Evolutionary conservation across 164 flowering plant genomes (phyloP).

Genomic region (Litsea cubeba): DNA sequence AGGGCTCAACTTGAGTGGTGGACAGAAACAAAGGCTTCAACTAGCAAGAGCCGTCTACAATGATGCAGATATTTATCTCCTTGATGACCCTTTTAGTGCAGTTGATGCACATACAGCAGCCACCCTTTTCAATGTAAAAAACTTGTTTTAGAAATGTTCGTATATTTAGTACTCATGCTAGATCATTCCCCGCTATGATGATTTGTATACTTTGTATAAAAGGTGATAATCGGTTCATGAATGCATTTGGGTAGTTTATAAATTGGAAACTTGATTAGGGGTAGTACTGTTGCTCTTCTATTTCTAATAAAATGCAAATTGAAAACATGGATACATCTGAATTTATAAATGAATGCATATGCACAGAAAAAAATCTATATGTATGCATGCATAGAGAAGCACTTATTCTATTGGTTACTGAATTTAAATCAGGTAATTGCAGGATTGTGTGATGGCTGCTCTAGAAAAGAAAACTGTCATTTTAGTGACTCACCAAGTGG

Average conservation of each 20-base stretch:
- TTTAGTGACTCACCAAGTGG: slow-evolving; percentile 92
- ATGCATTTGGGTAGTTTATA: not conserved
- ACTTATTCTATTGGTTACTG: not conserved
- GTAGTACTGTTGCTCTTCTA: not conserved
- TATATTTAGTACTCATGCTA: not conserved
- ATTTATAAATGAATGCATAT: no score
- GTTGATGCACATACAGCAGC: slow-evolving; percentile 91
- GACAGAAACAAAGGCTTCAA: slow-evolving; percentile 92
- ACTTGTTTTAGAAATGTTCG: no score
- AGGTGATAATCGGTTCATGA: not conserved
- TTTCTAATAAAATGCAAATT: no score
- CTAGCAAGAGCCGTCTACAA: slow-evolving; percentile 86
- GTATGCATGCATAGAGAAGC: not conserved
- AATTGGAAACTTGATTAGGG: not conserved
- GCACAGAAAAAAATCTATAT: no score
- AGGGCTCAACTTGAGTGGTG: slow-evolving; percentile 93
- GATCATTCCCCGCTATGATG: not conserved
- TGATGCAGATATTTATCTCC: slow-evolving; percentile 84
- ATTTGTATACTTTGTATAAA: no score
- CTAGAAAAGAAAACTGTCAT: slow-evolving; percentile 62
- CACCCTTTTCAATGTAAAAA: slow-evolving; percentile 60
- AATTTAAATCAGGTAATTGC: slow-evolving; percentile 18
- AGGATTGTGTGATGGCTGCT: slow-evolving; percentile 80
- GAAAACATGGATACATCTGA: not conserved
- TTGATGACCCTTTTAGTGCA: slow-evolving; percentile 95